Evolutionary conservation across 2,329 filamentous ascomycete species (phyloP).

Genomic region (Chaetothyriales sp.): DNA sequence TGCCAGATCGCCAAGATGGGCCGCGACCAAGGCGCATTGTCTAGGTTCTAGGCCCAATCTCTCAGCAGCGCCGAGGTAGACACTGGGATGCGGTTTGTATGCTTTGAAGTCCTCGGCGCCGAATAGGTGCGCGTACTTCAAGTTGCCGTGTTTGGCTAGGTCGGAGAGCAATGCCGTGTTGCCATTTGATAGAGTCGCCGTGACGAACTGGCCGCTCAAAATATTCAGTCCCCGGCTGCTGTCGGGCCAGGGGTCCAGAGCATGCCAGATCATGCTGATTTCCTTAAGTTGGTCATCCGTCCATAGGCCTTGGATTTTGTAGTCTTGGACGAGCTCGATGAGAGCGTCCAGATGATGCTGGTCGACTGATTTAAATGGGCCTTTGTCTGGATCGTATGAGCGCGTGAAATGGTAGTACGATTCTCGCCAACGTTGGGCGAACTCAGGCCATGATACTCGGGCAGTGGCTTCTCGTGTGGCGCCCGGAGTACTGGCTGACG

Average conservation of each 20-base stretch:
- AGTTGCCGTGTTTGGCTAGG: slow-evolving; percentile 42
- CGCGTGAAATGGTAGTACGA: slow-evolving; percentile 50
- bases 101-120: slow-evolving; percentile 57
- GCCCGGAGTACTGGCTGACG: slow-evolving; percentile 22
- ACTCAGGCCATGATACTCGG: slow-evolving; percentile 45
- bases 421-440: slow-evolving; percentile 59
- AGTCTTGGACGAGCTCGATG: slow-evolving; percentile 41
- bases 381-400: slow-evolving; percentile 23
- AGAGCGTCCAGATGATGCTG: slow-evolving; percentile 56
- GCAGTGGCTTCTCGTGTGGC: slow-evolving; percentile 39
- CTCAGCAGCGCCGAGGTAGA: slow-evolving; percentile 53
- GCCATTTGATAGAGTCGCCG: slow-evolving; percentile 61
- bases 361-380: slow-evolving; percentile 55
- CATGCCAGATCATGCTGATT: slow-evolving; percentile 60
- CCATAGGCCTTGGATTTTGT: slow-evolving; percentile 47
- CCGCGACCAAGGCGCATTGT: slow-evolving; percentile 60
- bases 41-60: slow-evolving; percentile 39
- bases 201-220: slow-evolving; percentile 45
- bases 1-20: slow-evolving; percentile 55
- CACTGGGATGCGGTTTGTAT: slow-evolving; percentile 56
- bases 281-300: slow-evolving; percentile 47
- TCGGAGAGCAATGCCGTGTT: slow-evolving; percentile 55
- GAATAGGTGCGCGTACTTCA: slow-evolving; percentile 50
- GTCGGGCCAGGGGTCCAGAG: slow-evolving; percentile 56
- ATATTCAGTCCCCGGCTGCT: slow-evolving; percentile 39